Conservation (phyloP, 176 grass and related monocot species). For the Cenchrus purpureus region DNA sequence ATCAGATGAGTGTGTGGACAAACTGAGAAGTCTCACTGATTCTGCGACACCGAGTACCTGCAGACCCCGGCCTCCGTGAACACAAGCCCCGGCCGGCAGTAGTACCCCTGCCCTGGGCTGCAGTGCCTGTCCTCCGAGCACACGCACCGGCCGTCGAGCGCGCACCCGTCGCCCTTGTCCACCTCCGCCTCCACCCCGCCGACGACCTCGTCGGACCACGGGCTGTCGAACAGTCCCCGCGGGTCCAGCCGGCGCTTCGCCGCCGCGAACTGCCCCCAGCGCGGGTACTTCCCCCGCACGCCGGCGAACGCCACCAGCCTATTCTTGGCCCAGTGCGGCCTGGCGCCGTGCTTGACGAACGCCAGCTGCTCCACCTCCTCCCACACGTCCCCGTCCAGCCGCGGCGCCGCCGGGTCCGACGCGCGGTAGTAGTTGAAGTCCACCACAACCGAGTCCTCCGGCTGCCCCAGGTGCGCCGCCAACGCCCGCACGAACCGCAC, state of each 20-base stretch:
- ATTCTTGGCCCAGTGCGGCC: slow-evolving; percentile 92
- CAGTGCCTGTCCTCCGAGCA: slow-evolving; percentile 77
- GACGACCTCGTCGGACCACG: slow-evolving; percentile 62
- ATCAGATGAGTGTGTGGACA: not conserved
- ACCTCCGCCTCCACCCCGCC: not conserved
- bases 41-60: slow-evolving; percentile 45
- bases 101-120: slow-evolving; percentile 66
- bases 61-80: slow-evolving; percentile 78
- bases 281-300: slow-evolving; percentile 62
- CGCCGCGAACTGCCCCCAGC: slow-evolving; percentile 45
- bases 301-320: slow-evolving; percentile 64
- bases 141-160: slow-evolving; percentile 77
- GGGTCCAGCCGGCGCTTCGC: slow-evolving; percentile 66
- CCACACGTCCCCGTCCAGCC: slow-evolving; percentile 74
- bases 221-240: slow-evolving; percentile 64
- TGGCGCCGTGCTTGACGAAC: slow-evolving; percentile 71
- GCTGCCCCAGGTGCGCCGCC: slow-evolving; percentile 63
- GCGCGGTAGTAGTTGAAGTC: slow-evolving; percentile 97
- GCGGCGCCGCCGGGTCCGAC: slow-evolving; percentile 41
- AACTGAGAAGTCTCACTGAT: not conserved
- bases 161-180: slow-evolving; percentile 57
- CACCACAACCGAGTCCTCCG: slow-evolving; percentile 78
- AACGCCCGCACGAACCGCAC: slow-evolving; percentile 64
- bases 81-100: slow-evolving; percentile 68
- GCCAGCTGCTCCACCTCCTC: slow-evolving; percentile 98